Base-by-base conservation (phyloP, 2,329 filamentous ascomycete genomes). In the Dothidotthia symphoricarpi region DNA sequence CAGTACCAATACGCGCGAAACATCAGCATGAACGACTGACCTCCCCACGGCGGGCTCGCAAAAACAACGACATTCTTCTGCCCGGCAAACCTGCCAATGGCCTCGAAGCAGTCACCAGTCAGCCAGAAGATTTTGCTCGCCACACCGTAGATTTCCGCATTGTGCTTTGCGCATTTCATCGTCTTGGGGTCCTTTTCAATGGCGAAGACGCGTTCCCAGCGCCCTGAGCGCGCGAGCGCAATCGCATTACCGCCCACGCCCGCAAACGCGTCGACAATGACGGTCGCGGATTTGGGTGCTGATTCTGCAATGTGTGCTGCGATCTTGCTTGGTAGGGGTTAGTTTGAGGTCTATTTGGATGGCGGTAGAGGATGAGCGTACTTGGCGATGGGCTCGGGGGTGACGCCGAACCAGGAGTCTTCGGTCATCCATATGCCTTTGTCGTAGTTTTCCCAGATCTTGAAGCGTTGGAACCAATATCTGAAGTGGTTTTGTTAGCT, bases 381-480 rank as follows among this genome's bases (percentile, higher is more conserved):
- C 87, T 77, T 82, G 43, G 93, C 93, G 17, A 98, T 81, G 4
- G 87, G 86, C 66, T 98, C 91, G 11, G 93, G 90, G 0, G 94
- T 98, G 6, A 97, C 90, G 38, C 90, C 93, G 64, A 93, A 98
- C 93, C 93, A 98, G 36, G 89, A 86, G 69, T 91, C 85, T 63
- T 95, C 83, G 0, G 94, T 98, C 75, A 98, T 81, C 74, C 82
- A 85, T 51, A 98, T 78, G 38, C 89, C 91, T 41, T 90, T 78
- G 63, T 96, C 85, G 63, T 96, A 98, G 54, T 77, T 78, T 12
- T 84, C 83, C 69, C 95, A 98, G 50, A 98, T 86, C 35, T 82
- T 84, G 65, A 93, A 83, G 43, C 93, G 81, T 60, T 97, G 90
- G 12, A 84, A 76, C 80, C 88, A 98, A 69, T 98, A 98, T 64